These are phyloP conservation scores for Diaporthe capsici DNA, from an alignment of 2,329 filamentous ascomycete genomes.

Conservation along the genomic window DNA sequence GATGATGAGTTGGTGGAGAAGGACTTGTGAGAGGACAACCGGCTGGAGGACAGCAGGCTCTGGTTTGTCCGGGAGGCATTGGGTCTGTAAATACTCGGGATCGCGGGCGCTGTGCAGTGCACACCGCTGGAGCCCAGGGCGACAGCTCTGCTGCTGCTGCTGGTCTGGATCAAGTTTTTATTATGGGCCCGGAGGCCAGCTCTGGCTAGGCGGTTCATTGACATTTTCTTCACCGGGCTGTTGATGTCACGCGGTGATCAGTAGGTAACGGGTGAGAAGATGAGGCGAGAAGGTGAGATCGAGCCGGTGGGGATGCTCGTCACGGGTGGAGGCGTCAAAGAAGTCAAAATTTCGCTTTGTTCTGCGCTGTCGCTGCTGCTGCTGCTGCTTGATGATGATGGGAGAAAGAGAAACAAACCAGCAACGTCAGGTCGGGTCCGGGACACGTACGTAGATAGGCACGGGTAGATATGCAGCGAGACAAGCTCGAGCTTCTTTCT, in stretches of 20 bases:
- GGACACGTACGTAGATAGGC: not conserved
- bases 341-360: not conserved
- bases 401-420: not conserved
- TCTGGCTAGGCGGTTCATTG: constrained; percentile 24
- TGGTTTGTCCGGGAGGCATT: not conserved
- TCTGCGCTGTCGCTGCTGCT: not conserved
- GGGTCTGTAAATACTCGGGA: constrained; percentile 28
- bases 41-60: constrained; percentile 2
- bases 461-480: not conserved
- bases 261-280: too few relatives aligned
- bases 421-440: constrained; percentile 10
- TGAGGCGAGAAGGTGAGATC: not conserved
- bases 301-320: constrained; percentile 12
- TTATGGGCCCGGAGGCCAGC: constrained; percentile 31
- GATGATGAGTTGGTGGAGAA: constrained; percentile 28
- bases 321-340: not conserved
- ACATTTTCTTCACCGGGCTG: constrained; percentile 2
- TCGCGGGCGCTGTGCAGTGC: not conserved
- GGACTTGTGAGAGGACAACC: not conserved
- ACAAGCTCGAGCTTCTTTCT: constrained; percentile 21
- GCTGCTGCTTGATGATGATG: not conserved
- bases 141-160: constrained; percentile 1
- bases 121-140: constrained; percentile 24
- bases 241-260: constrained; percentile 8
- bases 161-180: constrained; percentile 22